Conservation (phyloP, 495 filamentous ascomycete genomes). For the Podospora anserina region DNA sequence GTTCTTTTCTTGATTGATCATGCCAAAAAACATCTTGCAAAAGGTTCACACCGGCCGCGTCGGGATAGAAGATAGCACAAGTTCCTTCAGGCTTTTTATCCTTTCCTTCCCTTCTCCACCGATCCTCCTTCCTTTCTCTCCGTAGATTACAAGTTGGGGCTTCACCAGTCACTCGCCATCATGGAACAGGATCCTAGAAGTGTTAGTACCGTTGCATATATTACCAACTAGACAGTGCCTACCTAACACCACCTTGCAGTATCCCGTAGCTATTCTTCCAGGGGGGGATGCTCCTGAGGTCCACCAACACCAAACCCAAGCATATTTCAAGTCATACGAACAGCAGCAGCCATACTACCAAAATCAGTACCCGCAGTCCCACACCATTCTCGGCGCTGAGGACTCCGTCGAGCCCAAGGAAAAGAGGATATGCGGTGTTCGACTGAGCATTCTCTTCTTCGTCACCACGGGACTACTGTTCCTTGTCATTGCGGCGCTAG, state of each 20-base stretch:
- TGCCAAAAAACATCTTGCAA: background rate
- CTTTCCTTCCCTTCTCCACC: background rate
- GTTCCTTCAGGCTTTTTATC: background rate
- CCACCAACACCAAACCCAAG: background rate
- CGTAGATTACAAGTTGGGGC: background rate
- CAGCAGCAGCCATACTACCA: background rate
- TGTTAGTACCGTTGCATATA: background rate
- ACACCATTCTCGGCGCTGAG: background rate
- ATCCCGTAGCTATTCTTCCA: background rate
- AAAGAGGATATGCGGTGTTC: constrained; percentile 1
- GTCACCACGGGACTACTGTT: background rate
- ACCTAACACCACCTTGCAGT: background rate
- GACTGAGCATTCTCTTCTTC: constrained; percentile 6
- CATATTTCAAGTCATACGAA: background rate
- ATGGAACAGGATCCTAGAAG: background rate
- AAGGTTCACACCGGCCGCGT: background rate
- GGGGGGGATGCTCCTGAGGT: background rate
- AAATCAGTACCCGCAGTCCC: background rate
- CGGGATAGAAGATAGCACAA: background rate
- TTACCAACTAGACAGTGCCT: background rate
- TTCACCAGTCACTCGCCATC: background rate
- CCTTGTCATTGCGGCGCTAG: constrained; percentile 2
- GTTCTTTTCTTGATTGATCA: background rate
- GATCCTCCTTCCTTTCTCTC: background rate
- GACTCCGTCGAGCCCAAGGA: background rate